Percentiles rank a stretch among this genome's conserved stretches.
These are phyloP conservation scores for Corylus avellana DNA, from an alignment of 306 rosid genomes.

Conservation along the genomic window DNA sequence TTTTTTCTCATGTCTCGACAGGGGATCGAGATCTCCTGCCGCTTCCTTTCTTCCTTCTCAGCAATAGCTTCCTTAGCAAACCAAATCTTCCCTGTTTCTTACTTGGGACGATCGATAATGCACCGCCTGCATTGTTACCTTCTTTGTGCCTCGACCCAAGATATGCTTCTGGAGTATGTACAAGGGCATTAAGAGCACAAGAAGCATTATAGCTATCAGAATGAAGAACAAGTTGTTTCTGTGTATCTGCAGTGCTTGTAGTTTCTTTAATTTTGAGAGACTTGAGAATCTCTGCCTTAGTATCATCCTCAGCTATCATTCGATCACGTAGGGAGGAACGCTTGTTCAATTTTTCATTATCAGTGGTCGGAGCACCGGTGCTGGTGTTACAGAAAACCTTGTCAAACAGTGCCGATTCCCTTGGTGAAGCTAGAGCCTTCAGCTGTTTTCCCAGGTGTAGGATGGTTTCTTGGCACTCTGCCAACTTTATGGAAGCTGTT, in stretches of 20 bases:
- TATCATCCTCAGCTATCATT: conserved; percentile 67
- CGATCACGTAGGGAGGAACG: conserved; percentile 56
- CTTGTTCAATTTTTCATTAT: conserved; percentile 45
- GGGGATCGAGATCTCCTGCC: conserved; percentile 37
- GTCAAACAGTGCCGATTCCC: conserved; percentile 46
- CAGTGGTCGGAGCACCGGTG: conserved; percentile 30
- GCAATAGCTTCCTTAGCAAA: conserved; percentile 60
- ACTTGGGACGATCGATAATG: conserved; percentile 45
- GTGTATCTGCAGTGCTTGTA: conserved; percentile 23
- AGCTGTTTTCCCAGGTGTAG: conserved; percentile 71
- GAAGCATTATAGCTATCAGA: conserved; percentile 28
- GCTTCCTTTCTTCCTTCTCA: conserved; percentile 53
- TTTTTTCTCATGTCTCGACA: conserved; percentile 32
- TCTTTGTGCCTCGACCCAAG: conserved; percentile 32
- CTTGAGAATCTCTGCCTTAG: conserved; percentile 21
- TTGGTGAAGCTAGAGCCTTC: conserved; percentile 72
- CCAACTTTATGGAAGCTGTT: conserved; percentile 75
- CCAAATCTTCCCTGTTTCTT: conserved; percentile 57
- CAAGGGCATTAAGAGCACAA: conserved; percentile 25
- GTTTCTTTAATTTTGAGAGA: conserved; percentile 34
- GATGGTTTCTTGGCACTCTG: conserved; percentile 86
- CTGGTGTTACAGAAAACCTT: conserved; percentile 42
- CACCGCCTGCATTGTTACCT: conserved; percentile 29
- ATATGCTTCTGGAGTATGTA: conserved; percentile 22
- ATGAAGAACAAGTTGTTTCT: conserved; percentile 32